Percentiles rank a stretch among this genome's conserved stretches.
phyloP scores from a whole-genome alignment of 805 yeast genomes.

The Kluyveromyces wickerhamii region DNA sequence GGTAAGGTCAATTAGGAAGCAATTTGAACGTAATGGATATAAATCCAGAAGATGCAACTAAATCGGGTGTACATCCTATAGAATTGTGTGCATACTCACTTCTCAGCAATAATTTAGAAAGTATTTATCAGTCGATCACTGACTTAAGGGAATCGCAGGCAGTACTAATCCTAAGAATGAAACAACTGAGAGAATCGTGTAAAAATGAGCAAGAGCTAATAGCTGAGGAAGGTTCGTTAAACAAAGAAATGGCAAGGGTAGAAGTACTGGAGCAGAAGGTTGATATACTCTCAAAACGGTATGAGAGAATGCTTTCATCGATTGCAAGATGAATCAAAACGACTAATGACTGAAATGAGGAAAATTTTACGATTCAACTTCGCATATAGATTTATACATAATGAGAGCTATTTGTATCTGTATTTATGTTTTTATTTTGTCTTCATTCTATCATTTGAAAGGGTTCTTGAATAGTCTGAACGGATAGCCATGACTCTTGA shows the following conservation, averaged over 20 bases:
- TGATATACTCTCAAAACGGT: constrained; percentile 9
- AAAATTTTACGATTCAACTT: too few relatives aligned
- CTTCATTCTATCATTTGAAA: constrained; percentile 6
- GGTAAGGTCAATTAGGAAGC: too few relatives aligned
- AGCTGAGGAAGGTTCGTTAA: constrained; percentile 11
- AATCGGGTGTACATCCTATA: constrained; percentile 23
- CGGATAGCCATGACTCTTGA: constrained; percentile 75
- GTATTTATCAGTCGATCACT: constrained; percentile 25
- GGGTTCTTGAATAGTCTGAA: constrained; percentile 42
- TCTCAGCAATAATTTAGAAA: constrained; percentile 25
- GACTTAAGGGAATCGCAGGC: constrained; percentile 29
- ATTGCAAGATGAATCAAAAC: too few relatives aligned
- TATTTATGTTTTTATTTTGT: too few relatives aligned
- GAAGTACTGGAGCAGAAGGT: constrained; percentile 13
- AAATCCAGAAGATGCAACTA: constrained; percentile 7
- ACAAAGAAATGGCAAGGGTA: constrained; percentile 8
- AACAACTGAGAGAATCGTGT: constrained; percentile 18
- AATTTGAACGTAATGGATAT: constrained; percentile 5
- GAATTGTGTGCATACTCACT: constrained; percentile 27
- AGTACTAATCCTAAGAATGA: constrained; percentile 19
- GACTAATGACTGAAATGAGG: too few relatives aligned
- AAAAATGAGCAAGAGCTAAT: constrained; percentile 17
- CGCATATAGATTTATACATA: too few relatives aligned
- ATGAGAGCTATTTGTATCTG: too few relatives aligned
- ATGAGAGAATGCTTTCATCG: constrained; percentile 5